A percentile compares a stretch with the other conserved stretches of the same genome.
Conservation (phyloP, 768 basidiomycete species). For the Mrakia hoshinonis region DNA sequence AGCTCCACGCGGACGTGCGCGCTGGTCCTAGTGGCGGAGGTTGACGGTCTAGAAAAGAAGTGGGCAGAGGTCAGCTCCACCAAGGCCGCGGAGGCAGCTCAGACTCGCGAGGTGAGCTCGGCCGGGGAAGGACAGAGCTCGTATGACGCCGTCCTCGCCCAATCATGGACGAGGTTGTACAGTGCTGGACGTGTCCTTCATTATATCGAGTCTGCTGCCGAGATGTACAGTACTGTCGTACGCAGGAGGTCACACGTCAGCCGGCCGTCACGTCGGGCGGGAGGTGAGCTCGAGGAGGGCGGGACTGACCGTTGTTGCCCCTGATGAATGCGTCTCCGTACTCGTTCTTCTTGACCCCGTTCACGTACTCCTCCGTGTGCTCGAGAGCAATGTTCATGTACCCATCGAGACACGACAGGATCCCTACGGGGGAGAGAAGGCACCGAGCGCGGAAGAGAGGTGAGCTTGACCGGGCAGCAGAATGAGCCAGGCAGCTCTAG, state of each 20-base stretch:
- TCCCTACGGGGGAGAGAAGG: slow-evolving; percentile 48
- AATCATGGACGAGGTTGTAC: too few species aligned
- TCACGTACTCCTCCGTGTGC: slow-evolving; percentile 91
- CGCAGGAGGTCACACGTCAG: slow-evolving; percentile 9
- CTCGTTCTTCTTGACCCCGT: slow-evolving; percentile 72
- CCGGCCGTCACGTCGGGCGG: background rate
- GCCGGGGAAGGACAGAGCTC: background rate
- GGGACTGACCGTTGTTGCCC: slow-evolving; percentile 71
- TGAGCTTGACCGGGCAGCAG: background rate
- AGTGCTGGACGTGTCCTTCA: background rate
- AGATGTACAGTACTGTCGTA: slow-evolving; percentile 63
- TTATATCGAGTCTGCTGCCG: slow-evolving; percentile 43
- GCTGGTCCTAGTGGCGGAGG: too few species aligned
- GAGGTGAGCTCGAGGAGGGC: background rate
- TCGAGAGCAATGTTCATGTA: slow-evolving; percentile 99
- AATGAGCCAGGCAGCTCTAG: background rate
- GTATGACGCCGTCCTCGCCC: background rate
- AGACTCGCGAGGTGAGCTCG: too few species aligned
- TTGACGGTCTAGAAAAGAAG: too few species aligned
- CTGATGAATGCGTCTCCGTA: slow-evolving; percentile 95
- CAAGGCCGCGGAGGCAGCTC: background rate
- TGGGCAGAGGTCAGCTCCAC: too few species aligned
- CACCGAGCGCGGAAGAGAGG: background rate
- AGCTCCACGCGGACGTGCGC: too few species aligned
- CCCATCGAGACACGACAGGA: slow-evolving; percentile 89